Base-by-base conservation (phyloP, 768 basidiomycete genomes). In the Lactarius tabidus region DNA sequence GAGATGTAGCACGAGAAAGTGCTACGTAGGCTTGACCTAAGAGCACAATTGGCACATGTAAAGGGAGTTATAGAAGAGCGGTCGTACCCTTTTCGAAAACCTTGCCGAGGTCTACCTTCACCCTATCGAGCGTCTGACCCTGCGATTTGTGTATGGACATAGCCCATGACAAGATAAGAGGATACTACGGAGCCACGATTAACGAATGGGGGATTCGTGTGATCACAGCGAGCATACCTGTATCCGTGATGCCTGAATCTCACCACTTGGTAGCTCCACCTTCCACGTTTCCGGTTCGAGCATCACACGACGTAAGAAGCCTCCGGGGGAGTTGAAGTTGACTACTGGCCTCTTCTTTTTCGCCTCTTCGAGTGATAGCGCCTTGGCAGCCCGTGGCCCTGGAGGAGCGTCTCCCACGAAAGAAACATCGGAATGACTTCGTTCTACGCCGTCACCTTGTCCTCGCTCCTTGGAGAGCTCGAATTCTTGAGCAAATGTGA, bases 81-180 rank as follows among this genome's bases (percentile, higher is more conserved):
- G 2, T 67, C 79, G 28, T 57, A 85, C 91, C 93, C 76, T 92
- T 93, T 76, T 94, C 97, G 72, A 99, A 99, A 6, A 98, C 90
- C 73, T 86, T 89, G 35, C 87, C 87, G 39, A 99, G 81, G 72
- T 98, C 95, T 52, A 98, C 95, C 73, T 91, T 96, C 70, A 98
- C 95, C 54, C 93, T 86, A 29, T 95, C 90, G 12, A 99, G 80
- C 0, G 97, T 98, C 75, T 98, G 97, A 12, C 97, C 97, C 75
- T 99, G 97, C 14, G 91, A 91, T 74, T 99, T 99, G 76, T 99
- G 97, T 67, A 98, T 98, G 55, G 90, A 92, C 93, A 98, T 96
- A 0, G 96, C 95, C 96, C 95, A 98, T 0, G 95, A 84, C 43
- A 96, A 81, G 65, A 97, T 95, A 29, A 98, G 74, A 0, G 93